These are phyloP conservation scores for Kwoniella shivajii DNA, from an alignment of 1,284 basidiomycete species.

Conservation along the genomic window DNA sequence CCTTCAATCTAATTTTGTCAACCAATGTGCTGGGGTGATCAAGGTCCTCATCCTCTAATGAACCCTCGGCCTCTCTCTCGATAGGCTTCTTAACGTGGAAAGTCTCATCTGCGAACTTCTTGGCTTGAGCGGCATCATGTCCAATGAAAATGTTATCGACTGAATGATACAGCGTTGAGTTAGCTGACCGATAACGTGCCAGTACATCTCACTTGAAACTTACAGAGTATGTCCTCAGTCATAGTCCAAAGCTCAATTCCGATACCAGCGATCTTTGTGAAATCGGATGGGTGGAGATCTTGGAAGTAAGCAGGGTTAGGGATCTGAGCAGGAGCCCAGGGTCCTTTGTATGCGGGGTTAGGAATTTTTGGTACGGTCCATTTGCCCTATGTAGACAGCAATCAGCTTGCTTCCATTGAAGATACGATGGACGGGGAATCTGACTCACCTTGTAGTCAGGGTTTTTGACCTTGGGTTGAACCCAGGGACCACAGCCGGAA, in stretches of 20 bases:
- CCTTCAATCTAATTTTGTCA: constrained; percentile 48
- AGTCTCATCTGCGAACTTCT: constrained; percentile 76
- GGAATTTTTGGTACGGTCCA: constrained; percentile 92
- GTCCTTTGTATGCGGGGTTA: constrained; percentile 97
- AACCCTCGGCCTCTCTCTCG: constrained; percentile 55
- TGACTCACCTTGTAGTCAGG: constrained; percentile 71
- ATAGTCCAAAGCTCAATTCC: constrained; percentile 99
- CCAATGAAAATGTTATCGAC: constrained; percentile 92
- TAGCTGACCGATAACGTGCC: not conserved
- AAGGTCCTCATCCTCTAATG: constrained; percentile 59
- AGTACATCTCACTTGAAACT: constrained; percentile 36
- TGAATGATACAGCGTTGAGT: constrained; percentile 12
- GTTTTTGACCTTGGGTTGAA: constrained; percentile 82
- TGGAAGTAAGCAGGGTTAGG: constrained; percentile 91
- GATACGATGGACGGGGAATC: not conserved
- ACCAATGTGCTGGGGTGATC: constrained; percentile 34
- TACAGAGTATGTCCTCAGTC: constrained; percentile 90
- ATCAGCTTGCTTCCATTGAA: not conserved
- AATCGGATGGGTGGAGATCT: constrained; percentile 82
- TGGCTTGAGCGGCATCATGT: constrained; percentile 80
- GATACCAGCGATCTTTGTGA: constrained; percentile 86
- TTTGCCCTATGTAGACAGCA: constrained; percentile 67
- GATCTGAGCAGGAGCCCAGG: constrained; percentile 91
- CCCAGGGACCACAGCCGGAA: constrained; percentile 93
- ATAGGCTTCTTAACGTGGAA: constrained; percentile 72